Percentiles rank a stretch among this genome's conserved stretches.
These are phyloP conservation scores for Spongispora temasekensis DNA, from an alignment of 1,284 basidiomycete genomes.

Conservation along the genomic window DNA sequence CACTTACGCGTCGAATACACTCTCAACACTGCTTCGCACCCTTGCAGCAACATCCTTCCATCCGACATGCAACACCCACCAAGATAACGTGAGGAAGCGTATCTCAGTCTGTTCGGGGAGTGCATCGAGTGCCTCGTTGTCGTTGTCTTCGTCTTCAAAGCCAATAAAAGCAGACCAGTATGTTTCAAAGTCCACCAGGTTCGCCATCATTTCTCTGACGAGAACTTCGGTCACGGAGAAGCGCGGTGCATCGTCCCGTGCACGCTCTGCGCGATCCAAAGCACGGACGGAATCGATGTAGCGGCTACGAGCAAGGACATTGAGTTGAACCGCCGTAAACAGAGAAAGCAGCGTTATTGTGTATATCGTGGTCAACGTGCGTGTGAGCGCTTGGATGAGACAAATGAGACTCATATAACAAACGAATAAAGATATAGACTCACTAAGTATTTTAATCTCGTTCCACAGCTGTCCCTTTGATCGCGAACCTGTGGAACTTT, in stretches of 20 bases:
- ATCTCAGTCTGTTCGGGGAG: conserved; percentile 66
- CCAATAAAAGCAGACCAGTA: conserved; percentile 29
- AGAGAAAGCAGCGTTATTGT: conserved; percentile 79
- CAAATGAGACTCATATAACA: conserved; percentile 4
- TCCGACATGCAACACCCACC: conserved; percentile 90
- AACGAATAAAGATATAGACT: conserved; percentile 23
- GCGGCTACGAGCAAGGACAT: conserved; percentile 78
- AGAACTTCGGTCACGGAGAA: conserved; percentile 29
- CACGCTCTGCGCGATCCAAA: conserved; percentile 60
- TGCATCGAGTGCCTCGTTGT: conserved; percentile 24
- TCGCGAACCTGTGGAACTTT: conserved; percentile 32
- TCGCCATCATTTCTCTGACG: conserved; percentile 26
- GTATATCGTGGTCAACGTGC: conserved; percentile 85
- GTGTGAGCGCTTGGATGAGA: conserved; percentile 65
- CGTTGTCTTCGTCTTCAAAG: conserved; percentile 15
- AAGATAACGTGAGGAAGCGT: conserved; percentile 83
- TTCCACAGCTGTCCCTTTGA: conserved; percentile 79
- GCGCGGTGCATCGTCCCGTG: conserved; percentile 42
- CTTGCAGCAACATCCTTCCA: conserved; percentile 82
- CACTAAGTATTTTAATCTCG: conserved; percentile 81
- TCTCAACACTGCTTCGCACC: conserved; percentile 74
- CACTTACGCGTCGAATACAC: conserved; percentile 75
- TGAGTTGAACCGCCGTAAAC: conserved; percentile 82
- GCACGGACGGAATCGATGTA: conserved; percentile 76
- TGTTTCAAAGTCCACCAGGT: conserved; percentile 25